Conservation (phyloP, 2,329 filamentous ascomycete species). For the Amauroascus verrucosus region DNA sequence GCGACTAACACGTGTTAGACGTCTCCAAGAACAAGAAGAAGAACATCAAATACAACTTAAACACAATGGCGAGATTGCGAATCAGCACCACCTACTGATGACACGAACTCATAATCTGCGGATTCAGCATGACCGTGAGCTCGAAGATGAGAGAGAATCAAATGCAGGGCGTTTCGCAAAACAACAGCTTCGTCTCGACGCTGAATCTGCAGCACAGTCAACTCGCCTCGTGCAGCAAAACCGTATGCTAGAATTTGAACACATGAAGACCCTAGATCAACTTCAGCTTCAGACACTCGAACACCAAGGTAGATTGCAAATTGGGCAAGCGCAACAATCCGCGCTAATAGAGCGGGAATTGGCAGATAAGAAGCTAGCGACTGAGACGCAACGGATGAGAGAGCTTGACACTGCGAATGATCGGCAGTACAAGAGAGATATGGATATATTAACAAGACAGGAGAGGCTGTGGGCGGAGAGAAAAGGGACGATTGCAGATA, state of each 20-base stretch:
- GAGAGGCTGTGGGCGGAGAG: slow-evolving; percentile 11
- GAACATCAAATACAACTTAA: slow-evolving; percentile 15
- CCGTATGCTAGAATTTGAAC: slow-evolving; percentile 12
- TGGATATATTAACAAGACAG: slow-evolving; percentile 15
- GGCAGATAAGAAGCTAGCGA: slow-evolving; percentile 12
- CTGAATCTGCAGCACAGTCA: slow-evolving; percentile 13
- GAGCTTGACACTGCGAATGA: slow-evolving; percentile 16
- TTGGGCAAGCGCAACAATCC: slow-evolving; percentile 12
- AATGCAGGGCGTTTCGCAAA: slow-evolving; percentile 9
- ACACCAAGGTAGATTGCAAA: slow-evolving; percentile 11
- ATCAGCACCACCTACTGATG: slow-evolving; percentile 12
- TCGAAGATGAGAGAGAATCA: slow-evolving; percentile 13
- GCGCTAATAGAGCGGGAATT: slow-evolving; percentile 12
- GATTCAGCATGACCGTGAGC: slow-evolving; percentile 15
- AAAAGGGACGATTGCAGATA: slow-evolving; percentile 10
- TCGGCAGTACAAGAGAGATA: slow-evolving; percentile 16
- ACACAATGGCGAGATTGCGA: slow-evolving; percentile 12
- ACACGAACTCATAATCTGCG: slow-evolving; percentile 14
- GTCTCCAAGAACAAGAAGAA: slow-evolving; percentile 16
- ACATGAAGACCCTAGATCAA: slow-evolving; percentile 12
- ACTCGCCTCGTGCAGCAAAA: slow-evolving; percentile 11
- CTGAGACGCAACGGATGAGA: slow-evolving; percentile 13
- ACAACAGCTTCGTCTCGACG: slow-evolving; percentile 15
- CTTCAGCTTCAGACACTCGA: slow-evolving; percentile 14
- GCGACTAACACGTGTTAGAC: slow-evolving; percentile 12